Base-by-base conservation (phyloP, 139 green algal species). In the Astrephomene gubernaculifera region DNA sequence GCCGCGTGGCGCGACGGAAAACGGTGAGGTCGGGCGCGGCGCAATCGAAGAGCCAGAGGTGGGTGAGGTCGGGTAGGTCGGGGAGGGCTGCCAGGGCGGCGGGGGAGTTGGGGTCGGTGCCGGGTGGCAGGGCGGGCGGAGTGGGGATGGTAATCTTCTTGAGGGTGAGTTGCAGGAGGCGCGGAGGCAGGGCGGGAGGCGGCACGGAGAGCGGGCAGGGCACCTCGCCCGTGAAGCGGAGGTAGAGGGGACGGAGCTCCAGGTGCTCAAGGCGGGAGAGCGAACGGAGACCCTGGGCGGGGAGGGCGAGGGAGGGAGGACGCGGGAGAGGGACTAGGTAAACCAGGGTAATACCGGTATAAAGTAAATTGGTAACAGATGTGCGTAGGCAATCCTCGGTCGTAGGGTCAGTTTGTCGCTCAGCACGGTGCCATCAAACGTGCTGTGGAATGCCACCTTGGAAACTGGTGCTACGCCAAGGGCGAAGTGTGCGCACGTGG, bases 1-100 rank as follows among this genome's bases (percentile, higher is more conserved):
- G 39, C 29, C 60, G 76, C 1, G 76, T 54, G 9, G 76, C 76
- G 19, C 60, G 60, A n/a, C 76, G 60, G 60, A 83, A 83, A 3
- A 83, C 39, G 17, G 39, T 73, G 17, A 83, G 61, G 76, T 83
- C 76, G 41, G 76, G 76, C 17, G 60, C 76, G 8, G 17, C 24
- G 74, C 74, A 82, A 57, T 82, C 74, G 17, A 82, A 82, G 19
- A 81, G 49, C 60, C 60, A 83, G 60, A 83, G 60, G 60, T 83
- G 60, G 0, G 76, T 83, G 4, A 83, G 57, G 17, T 35, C 22
- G 6, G 76, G 29, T 60, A 83, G 76, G 27, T 83, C 76, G 6
- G 76, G 76, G n/a, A 83, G 39, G 4, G 33, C 12, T 19, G 76
- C 60, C 19, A 83, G 60, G 2, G 76, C 76, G 1, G n/a, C 76